Conservation (phyloP, 2,329 filamentous ascomycete species). For the Neofusicoccum ribis region DNA sequence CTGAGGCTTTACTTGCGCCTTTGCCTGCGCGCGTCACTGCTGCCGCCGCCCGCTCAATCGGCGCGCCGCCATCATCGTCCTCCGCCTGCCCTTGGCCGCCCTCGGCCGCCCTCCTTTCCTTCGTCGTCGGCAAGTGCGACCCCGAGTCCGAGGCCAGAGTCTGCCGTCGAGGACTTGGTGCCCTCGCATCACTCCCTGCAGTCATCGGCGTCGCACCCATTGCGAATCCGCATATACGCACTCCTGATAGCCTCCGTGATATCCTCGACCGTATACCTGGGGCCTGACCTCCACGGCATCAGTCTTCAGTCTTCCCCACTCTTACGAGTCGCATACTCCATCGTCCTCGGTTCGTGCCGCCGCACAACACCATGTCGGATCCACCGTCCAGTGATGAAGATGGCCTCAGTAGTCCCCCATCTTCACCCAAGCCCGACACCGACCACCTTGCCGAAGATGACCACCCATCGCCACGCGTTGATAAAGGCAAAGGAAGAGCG, state of each 20-base stretch:
- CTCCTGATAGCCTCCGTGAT: background rate
- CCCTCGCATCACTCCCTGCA: background rate
- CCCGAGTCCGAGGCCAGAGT: too few species aligned
- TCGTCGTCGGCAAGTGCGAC: background rate
- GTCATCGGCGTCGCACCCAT: background rate
- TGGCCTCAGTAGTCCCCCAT: background rate
- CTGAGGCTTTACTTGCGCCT: background rate
- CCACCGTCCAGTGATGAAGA: background rate
- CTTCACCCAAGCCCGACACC: background rate
- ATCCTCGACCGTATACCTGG: too few species aligned
- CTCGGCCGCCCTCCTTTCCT: background rate
- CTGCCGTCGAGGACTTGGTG: background rate
- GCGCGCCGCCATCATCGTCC: background rate
- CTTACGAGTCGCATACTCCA: background rate
- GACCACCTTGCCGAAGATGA: background rate
- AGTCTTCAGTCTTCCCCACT: background rate
- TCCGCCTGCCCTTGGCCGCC: background rate
- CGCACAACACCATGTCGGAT: background rate
- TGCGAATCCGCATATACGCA: background rate
- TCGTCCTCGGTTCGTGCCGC: background rate
- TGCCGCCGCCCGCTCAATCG: background rate
- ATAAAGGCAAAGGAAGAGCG: conserved; percentile 7
- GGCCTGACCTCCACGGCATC: too few species aligned
- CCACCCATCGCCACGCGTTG: background rate
- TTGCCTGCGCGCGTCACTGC: background rate